These are phyloP conservation scores for Cadophora sp. DNA, from an alignment of 2,329 filamentous ascomycete genomes.

Conservation along the genomic window DNA sequence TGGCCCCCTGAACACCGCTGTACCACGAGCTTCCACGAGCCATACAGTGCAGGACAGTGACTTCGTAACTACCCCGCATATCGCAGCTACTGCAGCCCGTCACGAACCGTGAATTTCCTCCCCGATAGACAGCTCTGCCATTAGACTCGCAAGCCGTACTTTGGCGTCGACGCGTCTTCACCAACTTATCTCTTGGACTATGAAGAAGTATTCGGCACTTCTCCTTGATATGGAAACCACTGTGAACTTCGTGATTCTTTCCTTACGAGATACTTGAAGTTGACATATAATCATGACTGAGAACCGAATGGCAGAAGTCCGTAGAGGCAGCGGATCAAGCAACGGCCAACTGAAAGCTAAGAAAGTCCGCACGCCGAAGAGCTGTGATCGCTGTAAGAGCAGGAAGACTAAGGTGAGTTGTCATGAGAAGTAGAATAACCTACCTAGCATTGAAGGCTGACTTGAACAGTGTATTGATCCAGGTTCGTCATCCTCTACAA, in stretches of 20 bases:
- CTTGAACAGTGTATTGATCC: slow-evolving; percentile 32
- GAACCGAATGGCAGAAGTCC: slow-evolving; percentile 21
- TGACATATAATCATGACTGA: slow-evolving; percentile 22
- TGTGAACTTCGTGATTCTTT: not conserved
- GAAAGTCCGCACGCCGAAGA: slow-evolving; percentile 33
- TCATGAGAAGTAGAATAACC: not conserved
- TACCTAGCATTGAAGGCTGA: not conserved
- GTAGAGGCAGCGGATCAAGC: slow-evolving; percentile 15
- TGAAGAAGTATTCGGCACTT: not conserved
- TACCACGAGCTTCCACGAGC: too few species aligned
- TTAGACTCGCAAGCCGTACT: not conserved
- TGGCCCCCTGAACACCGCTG: slow-evolving; percentile 1
- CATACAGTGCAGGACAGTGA: too few species aligned
- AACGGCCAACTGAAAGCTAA: slow-evolving; percentile 24
- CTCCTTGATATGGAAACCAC: too few species aligned
- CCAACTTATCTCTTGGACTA: not conserved
- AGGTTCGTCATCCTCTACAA: slow-evolving; percentile 13
- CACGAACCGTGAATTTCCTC: slow-evolving; percentile 22
- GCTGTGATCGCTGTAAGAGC: slow-evolving; percentile 34
- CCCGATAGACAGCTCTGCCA: slow-evolving; percentile 11
- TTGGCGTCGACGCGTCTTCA: slow-evolving; percentile 17
- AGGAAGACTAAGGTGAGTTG: slow-evolving; percentile 33
- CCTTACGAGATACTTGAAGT: not conserved
- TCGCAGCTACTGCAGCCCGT: not conserved
- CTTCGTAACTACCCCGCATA: slow-evolving; percentile 19